Conservation (phyloP, 164 flowering plant species). For the Platanus orientalis region DNA sequence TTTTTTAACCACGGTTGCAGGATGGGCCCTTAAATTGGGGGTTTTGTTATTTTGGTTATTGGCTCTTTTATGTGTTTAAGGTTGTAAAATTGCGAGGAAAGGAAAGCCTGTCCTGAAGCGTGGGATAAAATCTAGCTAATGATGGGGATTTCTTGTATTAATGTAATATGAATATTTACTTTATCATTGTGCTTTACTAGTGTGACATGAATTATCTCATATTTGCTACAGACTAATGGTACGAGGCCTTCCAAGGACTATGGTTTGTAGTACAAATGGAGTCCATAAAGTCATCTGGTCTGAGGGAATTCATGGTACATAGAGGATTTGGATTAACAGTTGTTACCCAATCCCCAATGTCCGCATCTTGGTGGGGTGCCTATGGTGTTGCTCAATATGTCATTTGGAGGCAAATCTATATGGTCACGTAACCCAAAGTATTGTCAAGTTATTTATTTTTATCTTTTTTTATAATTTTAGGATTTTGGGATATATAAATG, state of each 20-base stretch:
- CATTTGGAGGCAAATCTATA: conserved; percentile 57
- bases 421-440: neutral
- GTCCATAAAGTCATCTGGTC: conserved; percentile 44
- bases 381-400: conserved; percentile 70
- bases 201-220: conserved; percentile 27
- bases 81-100: too few species aligned
- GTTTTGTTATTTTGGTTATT: too few species aligned
- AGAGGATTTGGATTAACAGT: conserved; percentile 82
- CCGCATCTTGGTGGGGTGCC: conserved; percentile 88
- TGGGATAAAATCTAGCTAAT: too few species aligned
- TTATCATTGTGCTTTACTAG: too few species aligned
- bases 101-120: too few species aligned
- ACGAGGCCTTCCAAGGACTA: conserved; percentile 76
- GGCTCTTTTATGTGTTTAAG: too few species aligned
- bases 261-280: conserved; percentile 45
- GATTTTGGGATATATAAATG: too few species aligned
- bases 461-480: conserved; percentile 24
- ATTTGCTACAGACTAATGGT: conserved; percentile 79
- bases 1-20: too few species aligned
- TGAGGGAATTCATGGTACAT: conserved; percentile 74
- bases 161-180: too few species aligned
- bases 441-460: neutral
- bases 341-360: conserved; percentile 59
- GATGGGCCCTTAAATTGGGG: too few species aligned
- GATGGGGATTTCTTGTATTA: too few species aligned